These are phyloP conservation scores for Ceriops tagal DNA, from an alignment of 345 rosid species.

Conservation along the genomic window DNA sequence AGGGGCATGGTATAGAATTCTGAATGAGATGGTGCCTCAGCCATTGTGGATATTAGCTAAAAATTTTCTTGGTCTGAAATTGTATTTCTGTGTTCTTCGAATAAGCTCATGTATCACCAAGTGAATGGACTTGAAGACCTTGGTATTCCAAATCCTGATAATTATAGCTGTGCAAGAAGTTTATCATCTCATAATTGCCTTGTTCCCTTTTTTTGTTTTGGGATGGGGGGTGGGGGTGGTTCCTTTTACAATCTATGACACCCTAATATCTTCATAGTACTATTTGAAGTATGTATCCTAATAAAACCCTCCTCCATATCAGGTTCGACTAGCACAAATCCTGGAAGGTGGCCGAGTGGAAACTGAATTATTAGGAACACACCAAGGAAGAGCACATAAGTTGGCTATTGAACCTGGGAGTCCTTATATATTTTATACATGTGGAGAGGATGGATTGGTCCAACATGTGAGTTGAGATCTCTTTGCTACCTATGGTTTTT, in stretches of 20 bases:
- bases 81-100: neutral
- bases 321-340: conserved; percentile 81
- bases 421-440: conserved; percentile 70
- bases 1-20: neutral
- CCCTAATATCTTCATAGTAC: no score
- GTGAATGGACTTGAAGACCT: neutral
- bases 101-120: neutral
- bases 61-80: neutral
- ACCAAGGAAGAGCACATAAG: conserved; percentile 68
- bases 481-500: neutral
- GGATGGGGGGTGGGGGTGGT: no score
- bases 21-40: neutral
- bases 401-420: conserved; percentile 90
- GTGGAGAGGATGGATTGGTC: conserved; percentile 93
- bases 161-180: no score
- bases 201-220: no score
- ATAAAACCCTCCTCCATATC: conserved; percentile 1
- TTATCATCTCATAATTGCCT: no score
- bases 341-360: conserved; percentile 58
- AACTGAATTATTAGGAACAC: conserved; percentile 53
- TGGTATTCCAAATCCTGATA: neutral
- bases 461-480: conserved; percentile 62
- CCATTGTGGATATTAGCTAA: neutral
- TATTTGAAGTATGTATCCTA: no score
- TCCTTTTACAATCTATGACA: no score